Percentiles rank a stretch among this genome's conserved stretches.
Evolutionary conservation across 2,329 filamentous ascomycete genomes (phyloP).

Genomic region (Endoconidiophora polonica): DNA sequence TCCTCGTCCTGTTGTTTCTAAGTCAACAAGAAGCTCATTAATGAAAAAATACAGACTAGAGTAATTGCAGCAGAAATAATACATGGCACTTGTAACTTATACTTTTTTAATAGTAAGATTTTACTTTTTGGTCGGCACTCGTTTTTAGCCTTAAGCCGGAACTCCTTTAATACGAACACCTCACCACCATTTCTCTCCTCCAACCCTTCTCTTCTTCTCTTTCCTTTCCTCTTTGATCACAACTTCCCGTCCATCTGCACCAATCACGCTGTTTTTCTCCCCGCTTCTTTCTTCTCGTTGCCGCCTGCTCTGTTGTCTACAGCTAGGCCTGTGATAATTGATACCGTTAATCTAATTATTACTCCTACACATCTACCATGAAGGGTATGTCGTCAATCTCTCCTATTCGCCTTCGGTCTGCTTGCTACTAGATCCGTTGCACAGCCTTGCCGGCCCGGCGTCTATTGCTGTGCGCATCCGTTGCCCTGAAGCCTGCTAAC

Average conservation of each 20-base stretch:
- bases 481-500: neutral
- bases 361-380: slow-evolving; percentile 19
- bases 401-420: neutral
- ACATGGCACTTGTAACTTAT: neutral
- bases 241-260: slow-evolving; percentile 4
- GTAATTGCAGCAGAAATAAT: neutral
- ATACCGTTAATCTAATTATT: slow-evolving; percentile 11
- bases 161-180: slow-evolving; percentile 12
- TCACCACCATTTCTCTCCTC: slow-evolving; percentile 11
- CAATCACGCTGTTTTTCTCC: slow-evolving; percentile 4
- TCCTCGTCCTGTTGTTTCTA: slow-evolving; percentile 1
- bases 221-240: slow-evolving; percentile 10
- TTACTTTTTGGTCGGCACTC: too few relatives aligned
- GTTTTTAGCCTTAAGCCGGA: neutral
- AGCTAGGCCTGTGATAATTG: slow-evolving; percentile 5
- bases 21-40: neutral
- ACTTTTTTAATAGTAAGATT: neutral
- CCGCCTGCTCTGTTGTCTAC: slow-evolving; percentile 7
- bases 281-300: slow-evolving; percentile 8
- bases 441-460: neutral
- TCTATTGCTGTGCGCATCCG: neutral
- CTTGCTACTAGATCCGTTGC: neutral
- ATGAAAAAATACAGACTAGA: too few relatives aligned
- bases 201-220: slow-evolving; percentile 7
- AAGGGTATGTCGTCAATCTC: slow-evolving; percentile 18